Base-by-base conservation (phyloP, 2,329 filamentous ascomycete genomes). In the Tympanopsis confertula region DNA sequence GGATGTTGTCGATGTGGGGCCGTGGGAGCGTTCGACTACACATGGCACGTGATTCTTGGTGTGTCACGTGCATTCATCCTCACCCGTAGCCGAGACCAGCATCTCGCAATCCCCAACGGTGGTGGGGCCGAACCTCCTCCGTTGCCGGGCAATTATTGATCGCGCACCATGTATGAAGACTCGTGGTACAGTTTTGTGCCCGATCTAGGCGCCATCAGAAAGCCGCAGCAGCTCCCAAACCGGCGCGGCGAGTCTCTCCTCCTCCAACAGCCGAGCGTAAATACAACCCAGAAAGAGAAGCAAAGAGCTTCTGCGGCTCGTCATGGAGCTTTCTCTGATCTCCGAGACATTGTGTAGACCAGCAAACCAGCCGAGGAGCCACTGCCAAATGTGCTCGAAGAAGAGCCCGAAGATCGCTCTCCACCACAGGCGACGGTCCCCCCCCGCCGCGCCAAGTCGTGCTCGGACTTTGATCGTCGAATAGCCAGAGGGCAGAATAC, bases 151-250 rank as follows among this genome's bases (percentile, higher is more conserved):
- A n/a, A n/a, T n/a, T n/a, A n/a, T n/a, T n/a, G n/a, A n/a, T n/a
- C n/a, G n/a, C n/a, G n/a, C 36, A 63, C 46, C 47, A 87, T 86
- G 82, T 85, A 85, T 57, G 84, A 89, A 59, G 84, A 89, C 58
- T 78, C 82, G 20, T 89, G 84, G 83, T 86, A 88, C 62, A 85
- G 72, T 54, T 80, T 86, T 52, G 74, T 84, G 45, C 73, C 82
- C 19, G 74, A 81, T 39, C 59, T 72, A 38, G 62, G 69, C 41
- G 61, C 68, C 45, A 71, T 67, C 48, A 63, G 63, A 42, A 59
- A 61, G n/a, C 49, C 62, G 32, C 58, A 50, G 20, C 61, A 66
- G 40, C 50, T 59, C 35, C 47, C 65, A 33, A 69, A 69, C 37
- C 82, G 83, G 52, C 72, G 71, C 45, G 74, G 83, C 42, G 76